Evolutionary conservation across 176 grass and related monocot species (phyloP).

Genomic region (Avena eriantha): DNA sequence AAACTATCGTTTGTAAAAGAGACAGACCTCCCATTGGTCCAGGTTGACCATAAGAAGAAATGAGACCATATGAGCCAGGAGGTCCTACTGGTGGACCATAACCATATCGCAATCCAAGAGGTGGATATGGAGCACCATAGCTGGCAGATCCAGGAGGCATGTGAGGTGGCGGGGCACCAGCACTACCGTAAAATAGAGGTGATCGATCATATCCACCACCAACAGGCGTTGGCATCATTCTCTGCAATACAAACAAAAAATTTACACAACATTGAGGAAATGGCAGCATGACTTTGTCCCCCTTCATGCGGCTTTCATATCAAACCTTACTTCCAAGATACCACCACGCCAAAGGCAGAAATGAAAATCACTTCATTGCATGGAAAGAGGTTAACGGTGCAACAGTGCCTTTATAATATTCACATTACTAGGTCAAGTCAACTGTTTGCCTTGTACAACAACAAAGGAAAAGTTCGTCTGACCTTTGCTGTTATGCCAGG

Average conservation of each 20-base stretch:
- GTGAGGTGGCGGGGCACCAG: constrained; percentile 60
- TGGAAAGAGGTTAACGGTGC: constrained; percentile 1
- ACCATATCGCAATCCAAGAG: constrained; percentile 69
- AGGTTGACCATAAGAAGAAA: constrained; percentile 81
- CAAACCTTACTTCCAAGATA: not conserved
- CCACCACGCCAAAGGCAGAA: not conserved
- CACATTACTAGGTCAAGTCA: not conserved
- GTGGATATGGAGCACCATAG: constrained; percentile 73
- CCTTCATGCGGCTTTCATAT: not conserved
- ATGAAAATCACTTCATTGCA: not conserved
- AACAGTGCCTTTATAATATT: not conserved
- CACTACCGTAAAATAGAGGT: constrained; percentile 69
- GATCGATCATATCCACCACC: constrained; percentile 64
- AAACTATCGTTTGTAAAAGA: constrained; percentile 37
- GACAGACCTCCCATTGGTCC: constrained; percentile 77
- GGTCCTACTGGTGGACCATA: constrained; percentile 69
- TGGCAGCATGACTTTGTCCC: not conserved
- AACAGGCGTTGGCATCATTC: constrained; percentile 63
- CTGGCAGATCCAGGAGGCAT: constrained; percentile 63
- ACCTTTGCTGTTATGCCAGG: not conserved
- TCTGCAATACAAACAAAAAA: constrained; percentile 56
- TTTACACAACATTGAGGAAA: constrained; percentile 12
- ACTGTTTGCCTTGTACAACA: not conserved
- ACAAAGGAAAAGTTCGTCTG: constrained; percentile 1
- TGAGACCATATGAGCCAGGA: constrained; percentile 78